Evolutionary conservation across 192 early-diverging fungal genomes (phyloP).

Genomic region (Backusella liffmaniae): DNA sequence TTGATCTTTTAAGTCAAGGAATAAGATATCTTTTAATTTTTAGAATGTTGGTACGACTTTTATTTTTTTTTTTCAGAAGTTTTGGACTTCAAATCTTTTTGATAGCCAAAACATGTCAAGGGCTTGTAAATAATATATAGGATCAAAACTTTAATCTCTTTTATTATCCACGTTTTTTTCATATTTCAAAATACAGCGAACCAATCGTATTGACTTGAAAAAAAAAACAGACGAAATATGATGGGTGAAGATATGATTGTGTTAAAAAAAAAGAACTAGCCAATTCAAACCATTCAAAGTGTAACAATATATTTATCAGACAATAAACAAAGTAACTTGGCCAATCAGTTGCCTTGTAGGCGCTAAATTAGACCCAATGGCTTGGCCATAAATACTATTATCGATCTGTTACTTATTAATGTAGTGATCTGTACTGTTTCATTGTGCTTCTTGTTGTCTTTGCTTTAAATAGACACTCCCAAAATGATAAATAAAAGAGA

Average conservation of each 20-base stretch:
- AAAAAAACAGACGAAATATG: background rate
- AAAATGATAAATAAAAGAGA: background rate
- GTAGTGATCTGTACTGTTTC: background rate
- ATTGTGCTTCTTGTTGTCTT: background rate
- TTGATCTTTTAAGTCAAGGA: background rate
- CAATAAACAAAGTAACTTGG: too few species aligned
- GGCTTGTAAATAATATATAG: background rate
- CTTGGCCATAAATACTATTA: background rate
- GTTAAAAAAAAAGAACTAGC: background rate
- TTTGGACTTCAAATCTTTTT: background rate
- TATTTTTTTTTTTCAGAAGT: background rate
- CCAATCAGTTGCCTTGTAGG: background rate
- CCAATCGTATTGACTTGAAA: background rate
- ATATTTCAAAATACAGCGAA: background rate
- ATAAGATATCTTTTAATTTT: background rate
- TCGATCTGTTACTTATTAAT: background rate
- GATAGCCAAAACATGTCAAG: background rate
- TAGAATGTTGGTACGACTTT: background rate
- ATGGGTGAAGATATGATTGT: background rate
- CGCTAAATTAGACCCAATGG: background rate
- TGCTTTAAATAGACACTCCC: background rate
- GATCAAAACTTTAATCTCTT: background rate
- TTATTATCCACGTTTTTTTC: background rate
- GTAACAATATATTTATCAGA: background rate
- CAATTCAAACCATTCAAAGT: background rate